phyloP scores from a whole-genome alignment of 768 basidiomycete species.

The Hortiboletus flavorubellus region DNA sequence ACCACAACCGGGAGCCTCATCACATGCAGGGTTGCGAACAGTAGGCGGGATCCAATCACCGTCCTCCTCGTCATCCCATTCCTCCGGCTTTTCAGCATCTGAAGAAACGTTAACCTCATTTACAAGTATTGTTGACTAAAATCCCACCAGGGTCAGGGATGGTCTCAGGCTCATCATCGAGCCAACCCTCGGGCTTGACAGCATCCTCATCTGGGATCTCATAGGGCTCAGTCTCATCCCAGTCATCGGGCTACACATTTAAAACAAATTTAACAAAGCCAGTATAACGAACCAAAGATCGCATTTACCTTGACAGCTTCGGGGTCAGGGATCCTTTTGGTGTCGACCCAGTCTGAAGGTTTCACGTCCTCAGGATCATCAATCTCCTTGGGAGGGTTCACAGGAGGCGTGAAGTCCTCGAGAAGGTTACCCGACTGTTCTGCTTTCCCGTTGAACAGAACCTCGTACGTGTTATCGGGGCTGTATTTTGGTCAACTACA shows the following conservation, averaged over 20 bases:
- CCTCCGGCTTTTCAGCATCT: slow-evolving; percentile 94
- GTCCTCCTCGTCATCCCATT: slow-evolving; percentile 99
- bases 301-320: slow-evolving; percentile 69
- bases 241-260: slow-evolving; percentile 73
- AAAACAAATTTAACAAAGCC: neutral
- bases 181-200: slow-evolving; percentile 91
- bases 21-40: slow-evolving; percentile 86
- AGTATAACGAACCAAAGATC: neutral
- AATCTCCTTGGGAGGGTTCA: slow-evolving; percentile 92
- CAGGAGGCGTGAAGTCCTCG: slow-evolving; percentile 89
- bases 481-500: slow-evolving; percentile 35
- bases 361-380: slow-evolving; percentile 91
- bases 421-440: slow-evolving; percentile 79
- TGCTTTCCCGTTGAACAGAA: slow-evolving; percentile 84
- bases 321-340: slow-evolving; percentile 79
- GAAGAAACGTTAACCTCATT: neutral
- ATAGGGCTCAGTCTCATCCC: slow-evolving; percentile 96
- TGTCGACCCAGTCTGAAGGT: slow-evolving; percentile 91
- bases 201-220: slow-evolving; percentile 88
- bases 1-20: slow-evolving; percentile 90
- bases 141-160: slow-evolving; percentile 82
- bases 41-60: slow-evolving; percentile 97
- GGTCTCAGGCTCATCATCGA: slow-evolving; percentile 76
- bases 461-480: slow-evolving; percentile 92
- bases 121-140: neutral